Conservation (phyloP, 140 eudicot species). For the Anethum foeniculum region DNA sequence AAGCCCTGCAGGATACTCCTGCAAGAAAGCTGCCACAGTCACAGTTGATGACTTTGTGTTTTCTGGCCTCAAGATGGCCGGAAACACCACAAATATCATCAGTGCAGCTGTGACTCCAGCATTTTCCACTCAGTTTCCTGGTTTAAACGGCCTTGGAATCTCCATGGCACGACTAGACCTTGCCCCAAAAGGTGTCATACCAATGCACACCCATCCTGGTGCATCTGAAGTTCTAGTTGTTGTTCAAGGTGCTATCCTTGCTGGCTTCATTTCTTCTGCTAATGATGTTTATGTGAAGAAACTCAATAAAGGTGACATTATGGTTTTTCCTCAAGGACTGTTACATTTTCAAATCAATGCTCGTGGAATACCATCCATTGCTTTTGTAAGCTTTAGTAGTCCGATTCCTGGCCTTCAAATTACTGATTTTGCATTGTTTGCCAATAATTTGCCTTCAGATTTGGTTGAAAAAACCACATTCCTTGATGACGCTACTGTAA, state of each 20-base stretch:
- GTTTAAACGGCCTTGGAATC: slow-evolving; percentile 70
- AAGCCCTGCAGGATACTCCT: slow-evolving; percentile 67
- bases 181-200: slow-evolving; percentile 65
- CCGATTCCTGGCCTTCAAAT: slow-evolving; percentile 81
- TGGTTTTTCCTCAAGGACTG: slow-evolving; percentile 84
- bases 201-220: slow-evolving; percentile 94
- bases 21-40: slow-evolving; percentile 45
- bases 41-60: slow-evolving; percentile 59
- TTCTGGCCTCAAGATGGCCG: slow-evolving; percentile 39
- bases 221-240: slow-evolving; percentile 68
- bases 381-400: slow-evolving; percentile 69
- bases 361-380: slow-evolving; percentile 47
- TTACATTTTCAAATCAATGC: slow-evolving; percentile 74
- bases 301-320: slow-evolving; percentile 58
- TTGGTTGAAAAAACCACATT: slow-evolving; percentile 69
- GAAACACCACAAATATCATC: slow-evolving; percentile 76
- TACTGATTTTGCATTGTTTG: slow-evolving; percentile 70
- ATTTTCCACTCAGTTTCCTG: slow-evolving; percentile 68
- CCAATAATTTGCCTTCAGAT: slow-evolving; percentile 40
- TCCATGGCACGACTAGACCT: slow-evolving; percentile 71
- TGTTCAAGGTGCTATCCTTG: slow-evolving; percentile 46
- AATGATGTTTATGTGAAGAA: slow-evolving; percentile 51
- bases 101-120: slow-evolving; percentile 88
- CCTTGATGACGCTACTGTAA: slow-evolving; percentile 52
- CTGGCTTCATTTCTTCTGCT: slow-evolving; percentile 64